Evolutionary conservation across 2,329 filamentous ascomycete species (phyloP), one percentile per base, ranked within the genome.

Genomic region (Phialocephala sp.): DNA sequence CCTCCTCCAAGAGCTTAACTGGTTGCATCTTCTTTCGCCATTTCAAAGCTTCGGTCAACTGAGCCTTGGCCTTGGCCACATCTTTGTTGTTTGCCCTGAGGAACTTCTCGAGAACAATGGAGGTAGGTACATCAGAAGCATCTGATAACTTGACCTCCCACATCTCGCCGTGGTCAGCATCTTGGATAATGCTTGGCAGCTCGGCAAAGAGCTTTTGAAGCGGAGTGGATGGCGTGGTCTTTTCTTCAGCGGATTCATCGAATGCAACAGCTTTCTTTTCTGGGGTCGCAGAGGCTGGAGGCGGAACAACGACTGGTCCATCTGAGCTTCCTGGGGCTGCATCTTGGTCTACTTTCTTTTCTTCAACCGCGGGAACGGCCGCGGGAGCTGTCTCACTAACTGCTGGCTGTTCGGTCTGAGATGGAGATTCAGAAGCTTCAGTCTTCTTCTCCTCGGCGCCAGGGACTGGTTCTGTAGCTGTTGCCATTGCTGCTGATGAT

Each of bases 71-170:
- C 76, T 89, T 89, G 61, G 83, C 82, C 8, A 92, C 77, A 74
- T 96, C 89, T 68, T 90, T 89, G 68, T 89, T 88, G 77, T 97
- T 97, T 76, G 94, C 94, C 72, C 94, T 92, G 63, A 98, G 86
- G 80, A 94, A 97, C 82, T 97, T 98, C 77, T 97, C 93, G 58
- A 97, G 83, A 60, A 97, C 87, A 72, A 97, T 89, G 76, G 91
- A 89, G 57, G 91, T 93, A 62, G 91, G 91, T 60, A 94, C 84
- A 73, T 93, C 84, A 47, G 80, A 72, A 50, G 76, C 75, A 45
- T 73, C 68, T 24, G 61, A 41, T 54, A 97, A 86, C 37, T 85
- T 81, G 62, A 97, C 88, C 58, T 94, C 94, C 88, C 94, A 98
- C 84, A 97, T 91, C 82, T 97, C 93, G 60, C 80, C 80, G 79